Evolutionary conservation across 2,329 filamentous ascomycete genomes (phyloP), one percentile per base, ranked within the genome.

Genomic region (Exophiala alcalophila): DNA sequence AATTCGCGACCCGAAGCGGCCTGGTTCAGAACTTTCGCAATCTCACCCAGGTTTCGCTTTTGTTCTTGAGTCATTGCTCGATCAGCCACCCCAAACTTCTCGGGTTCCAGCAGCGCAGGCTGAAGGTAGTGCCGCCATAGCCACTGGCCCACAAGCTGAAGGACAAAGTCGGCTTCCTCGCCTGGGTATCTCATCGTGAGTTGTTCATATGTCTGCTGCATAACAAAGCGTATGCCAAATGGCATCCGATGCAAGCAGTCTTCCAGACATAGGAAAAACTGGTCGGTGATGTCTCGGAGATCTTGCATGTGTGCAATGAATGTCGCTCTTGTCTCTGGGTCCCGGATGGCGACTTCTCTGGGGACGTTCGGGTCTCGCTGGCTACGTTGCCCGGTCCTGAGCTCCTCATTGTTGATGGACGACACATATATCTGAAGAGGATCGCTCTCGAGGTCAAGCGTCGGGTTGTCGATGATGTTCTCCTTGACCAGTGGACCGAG

Each of bases 371-470:
- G 80, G 23, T 82, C 85, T 50, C 92, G 78, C 35, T 78, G 78
- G 62, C 90, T 95, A 14, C 87, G 81, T 53, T 81, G 80, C 4
- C 92, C 92, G 0, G 92, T 98, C 12, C 88, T 83, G 16, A 98
- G 79, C 66, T 98, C 92, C 65, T 97, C 91, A 57, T 98, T 95
- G 69, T 94, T 97, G 68, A 98, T 94, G 10, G 88, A 83, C 4
- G 89, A 92, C 28, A 86, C 81, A 66, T 98, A 97, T 44, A 98
- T 98, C 57, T 97, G 91, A 72, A 97, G 84, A 0, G 92, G 92
- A 60, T 98, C 92, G 62, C 91, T 96, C 66, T 98, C 92, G 18
- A 98, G 74, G 61, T 98, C 91, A 23, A 98, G 73, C 4, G 83
- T 84, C 9, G 89, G 83, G 55, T 96, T 92, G 40, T 95, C 92